Evolutionary conservation across 2,329 filamentous ascomycete species (phyloP).

Genomic region (Tolypocladium inflatum): DNA sequence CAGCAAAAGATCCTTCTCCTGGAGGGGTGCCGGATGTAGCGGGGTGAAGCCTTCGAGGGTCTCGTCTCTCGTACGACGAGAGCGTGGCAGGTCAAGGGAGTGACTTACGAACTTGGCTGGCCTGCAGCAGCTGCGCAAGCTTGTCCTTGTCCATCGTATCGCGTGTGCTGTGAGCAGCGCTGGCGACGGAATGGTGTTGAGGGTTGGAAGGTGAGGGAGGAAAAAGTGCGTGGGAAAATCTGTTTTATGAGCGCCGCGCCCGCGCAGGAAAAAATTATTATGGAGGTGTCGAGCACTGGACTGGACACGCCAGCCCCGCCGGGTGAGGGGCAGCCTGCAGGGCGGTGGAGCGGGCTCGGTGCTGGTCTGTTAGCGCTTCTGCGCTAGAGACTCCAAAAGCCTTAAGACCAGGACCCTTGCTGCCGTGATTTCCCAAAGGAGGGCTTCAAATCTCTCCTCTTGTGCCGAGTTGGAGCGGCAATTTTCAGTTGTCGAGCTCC

Average conservation of each 20-base stretch:
- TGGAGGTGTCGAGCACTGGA: neutral
- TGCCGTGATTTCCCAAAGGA: neutral
- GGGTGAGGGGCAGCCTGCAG: neutral
- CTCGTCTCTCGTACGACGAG: neutral
- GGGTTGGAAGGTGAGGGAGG: neutral
- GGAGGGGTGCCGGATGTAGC: neutral
- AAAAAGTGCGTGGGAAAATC: neutral
- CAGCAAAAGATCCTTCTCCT: neutral
- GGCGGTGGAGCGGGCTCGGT: neutral
- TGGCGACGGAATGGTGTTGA: neutral
- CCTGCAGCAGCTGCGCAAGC: conserved; percentile 79
- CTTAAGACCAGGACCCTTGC: neutral
- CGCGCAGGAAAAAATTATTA: neutral
- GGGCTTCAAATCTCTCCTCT: neutral
- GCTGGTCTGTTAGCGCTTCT: neutral
- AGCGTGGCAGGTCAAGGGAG: neutral
- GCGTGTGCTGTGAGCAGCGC: conserved; percentile 2
- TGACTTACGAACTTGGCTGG: conserved; percentile 74
- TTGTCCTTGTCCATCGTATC: conserved; percentile 47
- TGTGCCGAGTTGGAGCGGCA: neutral
- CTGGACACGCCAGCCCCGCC: neutral
- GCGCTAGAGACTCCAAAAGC: neutral
- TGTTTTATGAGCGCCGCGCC: neutral
- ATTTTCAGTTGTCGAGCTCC: neutral
- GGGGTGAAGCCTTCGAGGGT: neutral